Conservation (phyloP, 176 grass and related monocot genomes). For the Oryza meridionalis region DNA sequence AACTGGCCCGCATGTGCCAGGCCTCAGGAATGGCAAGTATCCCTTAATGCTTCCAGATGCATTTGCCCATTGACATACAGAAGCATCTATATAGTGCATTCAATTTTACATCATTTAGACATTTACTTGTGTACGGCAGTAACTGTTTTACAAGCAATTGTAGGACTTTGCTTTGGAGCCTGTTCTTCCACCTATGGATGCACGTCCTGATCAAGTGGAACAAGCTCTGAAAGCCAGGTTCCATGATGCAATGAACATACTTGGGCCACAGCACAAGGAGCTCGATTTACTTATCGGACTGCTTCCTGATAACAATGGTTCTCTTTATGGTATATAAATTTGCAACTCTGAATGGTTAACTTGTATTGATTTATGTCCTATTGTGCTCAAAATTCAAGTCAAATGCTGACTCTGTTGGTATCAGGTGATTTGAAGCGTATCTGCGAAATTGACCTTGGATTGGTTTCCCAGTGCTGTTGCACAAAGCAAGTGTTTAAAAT, state of each 20-base stretch:
- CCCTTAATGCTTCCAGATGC: background rate
- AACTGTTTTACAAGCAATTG: conserved; percentile 10
- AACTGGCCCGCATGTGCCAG: conserved; percentile 88
- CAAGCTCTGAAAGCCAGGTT: conserved; percentile 57
- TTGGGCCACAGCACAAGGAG: conserved; percentile 65
- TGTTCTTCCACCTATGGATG: conserved; percentile 63
- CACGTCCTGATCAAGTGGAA: conserved; percentile 65
- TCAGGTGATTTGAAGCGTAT: conserved; percentile 92
- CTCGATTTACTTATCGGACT: conserved; percentile 83
- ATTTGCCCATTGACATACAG: background rate
- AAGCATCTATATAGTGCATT: background rate
- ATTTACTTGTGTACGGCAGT: conserved; percentile 23
- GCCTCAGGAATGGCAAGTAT: conserved; percentile 86
- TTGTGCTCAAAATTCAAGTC: background rate
- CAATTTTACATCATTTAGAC: background rate
- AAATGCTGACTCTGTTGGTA: background rate
- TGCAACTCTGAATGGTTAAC: background rate
- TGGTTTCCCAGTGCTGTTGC: conserved; percentile 80
- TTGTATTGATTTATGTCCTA: background rate
- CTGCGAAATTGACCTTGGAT: conserved; percentile 89
- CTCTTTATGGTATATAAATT: conserved; percentile 76
- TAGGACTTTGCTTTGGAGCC: conserved; percentile 78
- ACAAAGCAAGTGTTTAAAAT: conserved; percentile 86
- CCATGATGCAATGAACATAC: conserved; percentile 63
- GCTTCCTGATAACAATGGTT: conserved; percentile 89